Evolutionary conservation across 306 rosid genomes (phyloP).

Genomic region (Pterocarpus santalinus): DNA sequence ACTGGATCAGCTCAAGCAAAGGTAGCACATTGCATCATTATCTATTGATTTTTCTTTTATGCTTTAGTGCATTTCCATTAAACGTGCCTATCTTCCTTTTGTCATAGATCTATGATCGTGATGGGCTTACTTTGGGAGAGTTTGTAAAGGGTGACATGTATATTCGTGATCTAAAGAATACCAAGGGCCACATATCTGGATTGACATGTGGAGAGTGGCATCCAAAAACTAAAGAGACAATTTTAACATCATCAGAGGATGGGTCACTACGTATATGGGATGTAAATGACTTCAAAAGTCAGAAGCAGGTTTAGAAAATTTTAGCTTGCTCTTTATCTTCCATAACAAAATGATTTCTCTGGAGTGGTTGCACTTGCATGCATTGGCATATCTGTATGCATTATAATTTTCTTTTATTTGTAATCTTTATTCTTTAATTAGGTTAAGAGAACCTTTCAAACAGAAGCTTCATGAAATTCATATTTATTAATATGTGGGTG

Average conservation of each 20-base stretch:
- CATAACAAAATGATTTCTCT: not conserved
- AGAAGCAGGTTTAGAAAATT: constrained; percentile 74
- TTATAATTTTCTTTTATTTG: constrained; percentile 7
- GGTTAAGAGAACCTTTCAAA: constrained; percentile 10
- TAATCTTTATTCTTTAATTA: not conserved
- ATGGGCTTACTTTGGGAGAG: constrained; percentile 95
- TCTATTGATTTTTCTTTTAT: constrained; percentile 9
- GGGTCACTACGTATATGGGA: constrained; percentile 97
- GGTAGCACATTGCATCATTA: constrained; percentile 50
- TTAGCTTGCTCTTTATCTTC: constrained; percentile 25
- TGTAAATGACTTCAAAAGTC: constrained; percentile 93
- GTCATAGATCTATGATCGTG: constrained; percentile 93
- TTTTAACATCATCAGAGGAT: constrained; percentile 95
- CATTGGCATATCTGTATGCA: not conserved
- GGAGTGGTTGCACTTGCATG: constrained; percentile 5
- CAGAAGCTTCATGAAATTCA: constrained; percentile 15
- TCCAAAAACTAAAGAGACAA: constrained; percentile 82
- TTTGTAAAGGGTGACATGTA: constrained; percentile 97
- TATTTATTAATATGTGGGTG: not conserved
- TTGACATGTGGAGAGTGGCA: constrained; percentile 98
- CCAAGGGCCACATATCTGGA: constrained; percentile 96
- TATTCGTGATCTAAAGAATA: constrained; percentile 94
- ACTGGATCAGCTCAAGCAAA: constrained; percentile 97
- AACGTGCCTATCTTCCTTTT: not conserved
- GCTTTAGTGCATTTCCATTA: constrained; percentile 5